Conservation (phyloP, 1,139 yeast species). For the Saccharomyces hybrid region DNA sequence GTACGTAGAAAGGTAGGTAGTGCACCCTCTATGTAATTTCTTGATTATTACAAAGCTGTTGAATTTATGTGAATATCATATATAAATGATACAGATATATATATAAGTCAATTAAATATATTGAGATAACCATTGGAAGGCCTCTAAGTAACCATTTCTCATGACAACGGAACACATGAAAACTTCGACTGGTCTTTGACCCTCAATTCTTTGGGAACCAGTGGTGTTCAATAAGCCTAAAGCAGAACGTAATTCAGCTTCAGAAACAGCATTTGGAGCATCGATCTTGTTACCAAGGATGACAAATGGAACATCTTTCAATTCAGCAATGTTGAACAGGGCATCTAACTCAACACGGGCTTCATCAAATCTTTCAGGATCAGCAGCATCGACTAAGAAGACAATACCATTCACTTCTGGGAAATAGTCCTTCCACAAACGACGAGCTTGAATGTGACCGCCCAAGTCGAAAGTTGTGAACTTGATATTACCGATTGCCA, state of each 20-base stretch:
- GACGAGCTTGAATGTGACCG: slow-evolving; percentile 97
- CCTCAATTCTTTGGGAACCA: slow-evolving; percentile 70
- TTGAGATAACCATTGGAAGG: slow-evolving; percentile 93
- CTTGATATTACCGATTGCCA: slow-evolving; percentile 91
- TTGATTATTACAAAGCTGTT: slow-evolving; percentile 2
- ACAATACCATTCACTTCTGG: slow-evolving; percentile 98
- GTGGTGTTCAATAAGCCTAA: slow-evolving; percentile 84
- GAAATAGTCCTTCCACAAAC: slow-evolving; percentile 98
- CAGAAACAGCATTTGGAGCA: slow-evolving; percentile 87
- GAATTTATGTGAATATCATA: background rate
- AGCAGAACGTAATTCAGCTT: slow-evolving; percentile 87
- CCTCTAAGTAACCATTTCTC: slow-evolving; percentile 96
- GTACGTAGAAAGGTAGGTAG: background rate
- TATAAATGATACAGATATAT: background rate
- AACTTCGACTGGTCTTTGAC: slow-evolving; percentile 86
- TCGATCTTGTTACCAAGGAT: slow-evolving; percentile 95
- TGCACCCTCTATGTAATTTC: background rate
- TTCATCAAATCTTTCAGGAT: slow-evolving; percentile 89
- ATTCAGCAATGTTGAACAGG: slow-evolving; percentile 84
- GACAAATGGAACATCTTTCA: slow-evolving; percentile 81
- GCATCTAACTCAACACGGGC: slow-evolving; percentile 92
- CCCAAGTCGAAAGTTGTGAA: slow-evolving; percentile 98
- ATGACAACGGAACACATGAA: slow-evolving; percentile 95
- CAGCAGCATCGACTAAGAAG: slow-evolving; percentile 94
- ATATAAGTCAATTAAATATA: slow-evolving; percentile 48